phyloP scores from a whole-genome alignment of 768 basidiomycete genomes.

The Boletus rufocinnamomeus region DNA sequence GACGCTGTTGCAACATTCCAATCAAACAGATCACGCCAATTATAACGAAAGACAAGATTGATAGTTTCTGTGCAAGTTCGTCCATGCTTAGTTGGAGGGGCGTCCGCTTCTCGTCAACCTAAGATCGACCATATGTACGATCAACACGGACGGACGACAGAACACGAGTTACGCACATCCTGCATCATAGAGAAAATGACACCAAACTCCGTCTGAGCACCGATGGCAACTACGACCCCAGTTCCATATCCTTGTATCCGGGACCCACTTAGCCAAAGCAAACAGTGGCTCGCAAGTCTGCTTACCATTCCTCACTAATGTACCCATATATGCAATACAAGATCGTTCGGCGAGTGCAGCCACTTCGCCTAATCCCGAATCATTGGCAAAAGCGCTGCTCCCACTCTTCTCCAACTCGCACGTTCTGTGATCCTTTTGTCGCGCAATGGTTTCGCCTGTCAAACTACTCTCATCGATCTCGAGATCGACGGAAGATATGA shows the following conservation, averaged over 20 bases:
- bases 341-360: conserved; percentile 78
- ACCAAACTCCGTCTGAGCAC: conserved; percentile 89
- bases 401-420: conserved; percentile 47
- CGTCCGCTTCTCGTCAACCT: conserved; percentile 87
- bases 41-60: conserved; percentile 87
- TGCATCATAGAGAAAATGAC: conserved; percentile 99
- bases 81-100: conserved; percentile 95
- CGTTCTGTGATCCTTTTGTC: conserved; percentile 62
- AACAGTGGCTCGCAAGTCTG: not conserved
- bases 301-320: conserved; percentile 84
- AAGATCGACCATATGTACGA: not conserved
- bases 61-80: conserved; percentile 90
- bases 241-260: conserved; percentile 65
- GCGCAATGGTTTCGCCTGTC: conserved; percentile 88
- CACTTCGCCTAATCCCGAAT: conserved; percentile 41
- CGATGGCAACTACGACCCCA: conserved; percentile 86
- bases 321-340: conserved; percentile 96
- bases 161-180: conserved; percentile 55
- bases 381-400: conserved; percentile 9
- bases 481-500: conserved; percentile 78
- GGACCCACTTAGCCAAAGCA: conserved; percentile 4
- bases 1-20: conserved; percentile 79
- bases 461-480: conserved; percentile 96
- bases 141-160: not conserved
- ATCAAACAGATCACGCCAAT: conserved; percentile 93